Percentiles rank a stretch among this genome's conserved stretches.
These are phyloP conservation scores for Pseudomonodictys pantanalensis DNA, from an alignment of 495 filamentous ascomycete species.

Conservation along the genomic window DNA sequence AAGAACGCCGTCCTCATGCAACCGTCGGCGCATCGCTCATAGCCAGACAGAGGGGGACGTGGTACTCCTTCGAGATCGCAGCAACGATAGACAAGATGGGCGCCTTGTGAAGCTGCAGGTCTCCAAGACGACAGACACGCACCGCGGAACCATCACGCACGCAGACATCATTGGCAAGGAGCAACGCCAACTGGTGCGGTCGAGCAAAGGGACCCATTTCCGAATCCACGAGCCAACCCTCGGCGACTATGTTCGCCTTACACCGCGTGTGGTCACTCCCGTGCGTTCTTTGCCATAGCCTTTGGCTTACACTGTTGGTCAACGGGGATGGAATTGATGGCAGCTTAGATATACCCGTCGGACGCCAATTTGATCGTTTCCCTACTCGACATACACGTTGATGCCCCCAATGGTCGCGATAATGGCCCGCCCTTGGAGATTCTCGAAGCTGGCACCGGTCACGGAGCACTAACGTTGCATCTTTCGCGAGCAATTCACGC, in stretches of 20 bases:
- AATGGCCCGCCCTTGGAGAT: slow-evolving; percentile 56
- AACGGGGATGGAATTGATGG: slow-evolving; percentile 6
- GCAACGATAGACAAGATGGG: slow-evolving; percentile 39
- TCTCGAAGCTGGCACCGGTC: slow-evolving; percentile 77
- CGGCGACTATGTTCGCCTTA: slow-evolving; percentile 65
- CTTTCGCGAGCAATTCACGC: slow-evolving; percentile 73
- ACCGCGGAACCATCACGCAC: slow-evolving; percentile 54
- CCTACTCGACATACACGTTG: slow-evolving; percentile 68
- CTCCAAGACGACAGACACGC: slow-evolving; percentile 47
- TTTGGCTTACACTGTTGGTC: not conserved
- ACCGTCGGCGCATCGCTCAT: not conserved
- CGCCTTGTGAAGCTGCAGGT: slow-evolving; percentile 47
- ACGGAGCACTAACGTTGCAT: slow-evolving; percentile 71
- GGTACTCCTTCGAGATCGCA: slow-evolving; percentile 52
- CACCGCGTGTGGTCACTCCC: slow-evolving; percentile 66
- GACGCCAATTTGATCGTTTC: slow-evolving; percentile 71
- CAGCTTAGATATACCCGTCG: slow-evolving; percentile 65
- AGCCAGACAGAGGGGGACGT: slow-evolving; percentile 54
- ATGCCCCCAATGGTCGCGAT: slow-evolving; percentile 39
- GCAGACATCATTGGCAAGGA: slow-evolving; percentile 61
- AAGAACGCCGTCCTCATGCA: not conserved
- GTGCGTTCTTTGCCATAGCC: slow-evolving; percentile 45
- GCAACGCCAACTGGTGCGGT: slow-evolving; percentile 54
- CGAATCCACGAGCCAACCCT: slow-evolving; percentile 62
- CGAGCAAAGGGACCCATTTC: slow-evolving; percentile 49